These are phyloP conservation scores for Canavalia gladiata DNA, from an alignment of 306 rosid species.

Conservation along the genomic window DNA sequence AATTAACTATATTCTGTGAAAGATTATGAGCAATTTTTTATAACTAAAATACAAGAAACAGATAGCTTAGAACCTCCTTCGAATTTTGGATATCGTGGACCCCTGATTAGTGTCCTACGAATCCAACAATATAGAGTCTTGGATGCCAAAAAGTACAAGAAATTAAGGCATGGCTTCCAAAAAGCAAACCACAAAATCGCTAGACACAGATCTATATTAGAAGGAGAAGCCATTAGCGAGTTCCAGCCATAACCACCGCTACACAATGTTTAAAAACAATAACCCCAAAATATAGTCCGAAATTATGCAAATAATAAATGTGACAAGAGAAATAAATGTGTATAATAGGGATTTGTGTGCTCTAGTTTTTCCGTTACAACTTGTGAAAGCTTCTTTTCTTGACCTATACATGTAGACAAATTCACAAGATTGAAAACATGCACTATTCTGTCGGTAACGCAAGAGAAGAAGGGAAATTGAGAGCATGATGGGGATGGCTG, in stretches of 20 bases:
- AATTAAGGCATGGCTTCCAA: constrained; percentile 53
- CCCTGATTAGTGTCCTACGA: constrained; percentile 43
- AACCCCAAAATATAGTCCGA: constrained; percentile 9
- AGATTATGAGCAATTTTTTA: neutral
- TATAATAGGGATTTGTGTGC: neutral
- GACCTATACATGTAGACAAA: constrained; percentile 40
- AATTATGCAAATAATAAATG: constrained; percentile 37
- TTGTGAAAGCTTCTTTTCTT: constrained; percentile 46
- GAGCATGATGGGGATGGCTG: constrained; percentile 38
- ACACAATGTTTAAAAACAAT: constrained; percentile 11
- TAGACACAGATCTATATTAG: constrained; percentile 25
- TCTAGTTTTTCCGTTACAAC: constrained; percentile 4
- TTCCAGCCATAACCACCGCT: constrained; percentile 27
- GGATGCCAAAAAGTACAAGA: constrained; percentile 43
- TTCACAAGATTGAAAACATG: constrained; percentile 41
- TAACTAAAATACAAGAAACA: neutral
- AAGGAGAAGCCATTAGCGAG: constrained; percentile 8
- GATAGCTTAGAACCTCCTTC: neutral
- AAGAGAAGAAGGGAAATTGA: neutral
- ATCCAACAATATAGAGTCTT: constrained; percentile 41
- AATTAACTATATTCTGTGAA: constrained; percentile 20
- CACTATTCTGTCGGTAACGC: constrained; percentile 71
- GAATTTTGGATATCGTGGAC: constrained; percentile 24
- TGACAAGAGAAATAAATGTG: constrained; percentile 25
- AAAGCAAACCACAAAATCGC: constrained; percentile 42